phyloP scores from a whole-genome alignment of 2,329 filamentous ascomycete genomes.

The Talaromyces pinophilus region DNA sequence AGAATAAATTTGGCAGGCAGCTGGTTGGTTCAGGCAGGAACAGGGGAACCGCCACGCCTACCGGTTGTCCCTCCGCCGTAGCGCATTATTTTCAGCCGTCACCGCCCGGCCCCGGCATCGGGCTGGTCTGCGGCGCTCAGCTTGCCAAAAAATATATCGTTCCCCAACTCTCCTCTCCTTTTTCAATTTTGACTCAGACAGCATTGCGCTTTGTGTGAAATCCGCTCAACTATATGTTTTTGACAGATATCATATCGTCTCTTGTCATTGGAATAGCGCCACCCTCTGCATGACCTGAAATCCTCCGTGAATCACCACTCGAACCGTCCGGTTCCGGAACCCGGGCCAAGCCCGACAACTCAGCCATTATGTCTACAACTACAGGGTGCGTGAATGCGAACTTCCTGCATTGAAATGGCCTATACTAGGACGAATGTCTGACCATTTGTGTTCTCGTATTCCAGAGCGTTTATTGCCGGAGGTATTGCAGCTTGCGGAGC shows the following conservation, averaged over 20 bases:
- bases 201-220: background rate
- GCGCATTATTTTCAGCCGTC: conserved; percentile 11
- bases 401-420: background rate
- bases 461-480: conserved; percentile 86
- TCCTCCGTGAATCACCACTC: background rate
- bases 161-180: background rate
- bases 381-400: conserved; percentile 44
- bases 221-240: background rate
- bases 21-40: background rate
- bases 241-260: background rate
- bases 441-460: background rate
- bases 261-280: background rate
- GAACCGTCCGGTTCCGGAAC: conserved; percentile 10
- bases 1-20: conserved; percentile 17
- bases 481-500: conserved; percentile 96
- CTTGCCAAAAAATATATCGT: conserved; percentile 5
- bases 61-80: background rate
- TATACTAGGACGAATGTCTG: background rate
- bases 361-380: conserved; percentile 55
- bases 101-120: conserved; percentile 16
- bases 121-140: conserved; percentile 3
- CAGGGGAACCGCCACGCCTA: background rate
- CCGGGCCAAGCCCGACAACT: conserved; percentile 11
- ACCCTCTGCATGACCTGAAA: conserved; percentile 9
- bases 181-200: background rate